phyloP scores from a whole-genome alignment of 2,329 filamentous ascomycete species.

The Cladosporium sp. region DNA sequence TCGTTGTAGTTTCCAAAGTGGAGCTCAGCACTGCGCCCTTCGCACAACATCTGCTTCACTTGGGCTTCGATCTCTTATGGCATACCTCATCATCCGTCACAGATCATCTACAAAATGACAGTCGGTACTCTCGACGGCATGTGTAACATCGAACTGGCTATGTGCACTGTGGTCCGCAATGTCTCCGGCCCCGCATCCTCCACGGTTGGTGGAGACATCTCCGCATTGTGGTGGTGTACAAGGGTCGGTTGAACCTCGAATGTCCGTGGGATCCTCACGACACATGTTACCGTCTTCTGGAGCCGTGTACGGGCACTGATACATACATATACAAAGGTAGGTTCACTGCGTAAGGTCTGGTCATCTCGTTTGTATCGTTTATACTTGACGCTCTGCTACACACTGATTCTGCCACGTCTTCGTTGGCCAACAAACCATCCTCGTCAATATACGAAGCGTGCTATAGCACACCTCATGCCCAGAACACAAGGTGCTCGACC shows the following conservation, averaged over 20 bases:
- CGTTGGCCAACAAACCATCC: not conserved
- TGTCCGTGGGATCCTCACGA: not conserved
- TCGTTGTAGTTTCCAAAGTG: not conserved
- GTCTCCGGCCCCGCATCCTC: conserved; percentile 10
- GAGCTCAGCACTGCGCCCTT: not conserved
- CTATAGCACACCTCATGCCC: not conserved
- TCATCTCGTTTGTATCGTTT: not conserved
- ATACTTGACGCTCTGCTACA: too few species aligned
- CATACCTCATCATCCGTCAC: not conserved
- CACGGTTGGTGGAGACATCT: not conserved
- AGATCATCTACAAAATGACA: not conserved
- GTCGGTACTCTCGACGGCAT: not conserved
- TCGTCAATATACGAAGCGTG: not conserved
- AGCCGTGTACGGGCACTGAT: not conserved
- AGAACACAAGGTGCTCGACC: not conserved
- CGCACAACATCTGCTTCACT: not conserved
- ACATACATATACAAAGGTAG: not conserved
- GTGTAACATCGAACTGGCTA: not conserved
- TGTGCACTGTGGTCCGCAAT: not conserved
- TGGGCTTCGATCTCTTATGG: not conserved
- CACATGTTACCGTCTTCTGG: not conserved
- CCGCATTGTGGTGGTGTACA: not conserved
- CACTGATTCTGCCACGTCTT: not conserved
- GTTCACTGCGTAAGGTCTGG: not conserved
- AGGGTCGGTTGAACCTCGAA: not conserved